Evolutionary conservation across 2,329 filamentous ascomycete genomes (phyloP), one percentile per base, ranked within the genome.

Genomic region (Penicillium sp.): DNA sequence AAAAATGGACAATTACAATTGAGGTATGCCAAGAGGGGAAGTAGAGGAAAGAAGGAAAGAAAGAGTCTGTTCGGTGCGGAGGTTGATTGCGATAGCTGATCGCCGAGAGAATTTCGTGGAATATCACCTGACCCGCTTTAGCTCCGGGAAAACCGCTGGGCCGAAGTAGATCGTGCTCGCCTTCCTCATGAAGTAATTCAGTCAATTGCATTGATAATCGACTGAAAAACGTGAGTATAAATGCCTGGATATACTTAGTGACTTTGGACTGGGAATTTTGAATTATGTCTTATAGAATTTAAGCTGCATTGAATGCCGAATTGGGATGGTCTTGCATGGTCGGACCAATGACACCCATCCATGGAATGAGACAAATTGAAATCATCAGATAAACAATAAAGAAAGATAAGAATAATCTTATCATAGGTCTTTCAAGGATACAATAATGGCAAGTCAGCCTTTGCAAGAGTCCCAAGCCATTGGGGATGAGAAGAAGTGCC

Each of bases 81-180:
- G 33, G 28, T 56, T n/a, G 35, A 49, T 60, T 28, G 28, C 30
- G 55, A 59, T 56, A 59, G 62, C 45, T 62, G 63, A 58, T 66
- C 53, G 28, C 45, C 62, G 66, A 62, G 59, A 61, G 66, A 68
- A 66, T 62, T 68, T 68, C 55, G 53, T 65, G 50, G 53, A 55
- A 35, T 54, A 60, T 68, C 63, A 68, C 66, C 64, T 68, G 66
- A 68, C 64, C 65, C 65, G 59, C 58, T 50, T 56, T 42, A 61
- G 60, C 56, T 42, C 59, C 54, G 64, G 65, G 61, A 66, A 67
- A 67, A 65, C 35, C 37, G 50, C 49, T 30, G 42, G 42, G 13
- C 55, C 60, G 60, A 58, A 56, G 30, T 53, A 54, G 49, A 49
- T 56, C 53, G 26, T 56, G 53, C 45, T 53, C 38, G 17, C 47